phyloP scores from a whole-genome alignment of 2,329 filamentous ascomycete species.

The Hawksworthiomyces lignivorus region DNA sequence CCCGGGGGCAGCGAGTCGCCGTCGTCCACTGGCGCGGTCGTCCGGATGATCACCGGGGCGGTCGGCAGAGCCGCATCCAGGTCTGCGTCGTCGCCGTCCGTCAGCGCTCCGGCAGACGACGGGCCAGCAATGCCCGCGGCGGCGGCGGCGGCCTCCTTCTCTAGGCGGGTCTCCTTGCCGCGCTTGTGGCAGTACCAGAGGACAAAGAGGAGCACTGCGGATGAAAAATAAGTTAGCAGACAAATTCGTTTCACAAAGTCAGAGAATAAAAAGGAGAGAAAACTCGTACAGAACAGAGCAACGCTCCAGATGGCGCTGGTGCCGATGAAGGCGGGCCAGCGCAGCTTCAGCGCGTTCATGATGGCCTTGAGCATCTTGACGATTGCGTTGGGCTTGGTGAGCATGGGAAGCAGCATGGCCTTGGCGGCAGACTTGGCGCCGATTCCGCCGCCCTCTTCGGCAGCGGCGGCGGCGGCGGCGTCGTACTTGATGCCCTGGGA shows the following conservation, averaged over 20 bases:
- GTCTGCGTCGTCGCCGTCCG: neutral
- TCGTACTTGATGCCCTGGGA: constrained; percentile 57
- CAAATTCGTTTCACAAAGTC: neutral
- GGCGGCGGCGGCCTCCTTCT: constrained; percentile 26
- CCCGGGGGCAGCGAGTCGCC: neutral
- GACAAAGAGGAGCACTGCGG: constrained; percentile 79
- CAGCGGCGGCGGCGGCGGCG: constrained; percentile 27
- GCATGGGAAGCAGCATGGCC: constrained; percentile 62
- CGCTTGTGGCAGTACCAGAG: constrained; percentile 99
- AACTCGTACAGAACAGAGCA: constrained; percentile 67
- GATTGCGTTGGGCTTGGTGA: constrained; percentile 81
- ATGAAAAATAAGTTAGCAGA: no score
- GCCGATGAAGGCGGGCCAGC: constrained; percentile 86
- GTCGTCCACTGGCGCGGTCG: neutral
- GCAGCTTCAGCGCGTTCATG: constrained; percentile 74
- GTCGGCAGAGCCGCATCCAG: neutral
- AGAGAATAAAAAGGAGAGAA: neutral
- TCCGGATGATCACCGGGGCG: neutral
- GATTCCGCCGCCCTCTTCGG: constrained; percentile 36
- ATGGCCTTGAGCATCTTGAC: constrained; percentile 83
- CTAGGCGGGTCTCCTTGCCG: constrained; percentile 74
- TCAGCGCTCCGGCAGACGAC: neutral
- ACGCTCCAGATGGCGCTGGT: constrained; percentile 89
- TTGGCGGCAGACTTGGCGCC: constrained; percentile 51
- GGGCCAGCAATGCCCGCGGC: neutral